Evolutionary conservation across 1,139 yeast genomes (phyloP), one percentile per base, ranked within the genome.

Genomic region (Scheffersomyces segobiensis): DNA sequence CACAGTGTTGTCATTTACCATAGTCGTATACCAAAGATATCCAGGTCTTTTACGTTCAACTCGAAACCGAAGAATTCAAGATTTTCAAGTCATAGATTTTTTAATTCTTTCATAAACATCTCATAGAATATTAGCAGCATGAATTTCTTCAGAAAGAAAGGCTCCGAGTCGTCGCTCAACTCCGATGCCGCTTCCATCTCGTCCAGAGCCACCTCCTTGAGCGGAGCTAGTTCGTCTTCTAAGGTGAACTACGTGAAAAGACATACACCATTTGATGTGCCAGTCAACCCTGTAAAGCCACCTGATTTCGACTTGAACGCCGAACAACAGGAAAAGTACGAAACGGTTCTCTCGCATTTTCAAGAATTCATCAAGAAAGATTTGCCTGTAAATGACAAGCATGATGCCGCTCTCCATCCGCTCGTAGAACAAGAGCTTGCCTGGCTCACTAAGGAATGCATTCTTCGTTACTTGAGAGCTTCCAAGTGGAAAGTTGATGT

Each of bases 361-460:
- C 78, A 78, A 57, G 81, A 78, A 65, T 69, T 69, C 53, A 62
- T 68, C 52, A 71, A 71, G 60, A 68, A 66, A 50, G 64, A 66
- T 19, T 62, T 65, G 14, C 68, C 69, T 1, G 68, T 54, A 64
- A 63, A 65, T 57, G 67, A 72, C 55, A 67, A 81, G 54, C 63
- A 64, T 22, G 69, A 82, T 5, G 77, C 82, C 0, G 63, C 67
- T 5, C 73, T 60, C 6, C 66, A 65, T 3, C 65, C 67, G 2
- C 68, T 91, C 46, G 71, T 81, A 3, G 84, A 77, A 18, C 84
- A 79, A 58, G 98, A 95, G 71, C 86, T 85, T 68, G 91, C 96
- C 0, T 95, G 98, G 98, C 77, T 95, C 56, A 90, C 97, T 3
- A 83, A 88, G 64, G 98, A 95, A 71, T 95, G 98, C 69, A 81